Base-by-base conservation (phyloP, 2,329 filamentous ascomycete species). In the Aspergillus sp. region DNA sequence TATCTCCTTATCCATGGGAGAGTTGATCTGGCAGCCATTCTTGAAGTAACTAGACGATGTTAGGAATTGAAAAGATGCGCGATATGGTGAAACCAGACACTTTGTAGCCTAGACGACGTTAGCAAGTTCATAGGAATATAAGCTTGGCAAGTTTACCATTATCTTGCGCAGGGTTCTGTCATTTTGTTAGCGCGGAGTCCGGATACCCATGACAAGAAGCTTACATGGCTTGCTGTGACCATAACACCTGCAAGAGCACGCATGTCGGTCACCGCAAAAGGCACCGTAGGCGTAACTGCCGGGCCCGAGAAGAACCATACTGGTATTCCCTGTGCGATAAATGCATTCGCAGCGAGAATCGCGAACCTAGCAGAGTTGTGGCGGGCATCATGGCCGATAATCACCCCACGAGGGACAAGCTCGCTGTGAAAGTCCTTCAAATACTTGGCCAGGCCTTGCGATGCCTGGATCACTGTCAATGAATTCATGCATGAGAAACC, bases 11-110 rank as follows among this genome's bases (percentile, higher is more conserved):
- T 89, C 87, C 64, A 85, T 83, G 3, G 87, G 87, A 9, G 85
- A 82, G 57, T 89, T 87, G 65, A 89, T 89, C 71, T 89, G 87
- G 68, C 85, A 87, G 2, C 86, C 87, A 69, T 88, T 89, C 17
- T 78, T 79, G 79, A 85, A 88, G 75, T 89, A 89, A 8, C 78
- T 80, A 66, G 25, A 23, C 31, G 41, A 54, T 34, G 67, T 77
- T 54, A 76, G 71, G 62, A 54, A 25, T 25, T 38, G 28, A 59
- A 62, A 38, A 7, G 22, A 49, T 43, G 54, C 23, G 49, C 23
- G 51, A 53, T 23, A 57, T 28, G 30, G 51, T 53, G 51, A 45
- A 54, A 46, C 46, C 73, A 59, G 71, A 80, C 71, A 89, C 87
- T 75, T 89, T 89, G 76, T 89, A 89, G 22, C 87, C 77, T 80